These are phyloP conservation scores for Phialocephala sp. DNA, from an alignment of 2,329 filamentous ascomycete genomes.

Conservation along the genomic window DNA sequence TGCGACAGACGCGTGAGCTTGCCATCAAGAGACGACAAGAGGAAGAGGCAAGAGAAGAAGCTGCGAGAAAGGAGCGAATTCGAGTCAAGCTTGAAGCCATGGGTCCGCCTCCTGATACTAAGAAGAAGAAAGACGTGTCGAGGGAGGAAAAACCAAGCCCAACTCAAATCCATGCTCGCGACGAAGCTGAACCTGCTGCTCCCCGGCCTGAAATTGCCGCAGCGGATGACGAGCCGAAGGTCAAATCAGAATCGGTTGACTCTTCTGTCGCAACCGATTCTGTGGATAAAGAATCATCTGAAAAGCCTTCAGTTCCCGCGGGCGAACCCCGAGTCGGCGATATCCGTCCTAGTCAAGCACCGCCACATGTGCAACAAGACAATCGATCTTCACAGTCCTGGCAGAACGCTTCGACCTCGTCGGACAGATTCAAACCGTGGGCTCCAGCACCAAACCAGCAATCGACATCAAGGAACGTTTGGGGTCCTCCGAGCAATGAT, in stretches of 20 bases:
- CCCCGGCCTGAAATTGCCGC: slow-evolving; percentile 2
- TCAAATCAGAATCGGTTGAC: slow-evolving; percentile 21
- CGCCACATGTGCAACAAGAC: slow-evolving; percentile 44
- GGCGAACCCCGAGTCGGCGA: slow-evolving; percentile 33
- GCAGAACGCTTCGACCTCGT: slow-evolving; percentile 41
- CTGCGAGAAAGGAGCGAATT: slow-evolving; percentile 73
- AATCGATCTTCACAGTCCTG: slow-evolving; percentile 38
- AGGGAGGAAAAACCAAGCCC: slow-evolving; percentile 52
- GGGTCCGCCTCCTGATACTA: slow-evolving; percentile 67
- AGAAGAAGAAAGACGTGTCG: slow-evolving; percentile 58
- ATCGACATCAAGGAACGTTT: slow-evolving; percentile 64
- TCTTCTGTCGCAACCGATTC: slow-evolving; percentile 11
- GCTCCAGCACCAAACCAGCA: slow-evolving; percentile 46
- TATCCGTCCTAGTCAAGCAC: slow-evolving; percentile 38
- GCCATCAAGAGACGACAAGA: slow-evolving; percentile 72
- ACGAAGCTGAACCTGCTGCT: slow-evolving; percentile 23
- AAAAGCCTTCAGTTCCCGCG: slow-evolving; percentile 20
- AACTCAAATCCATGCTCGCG: slow-evolving; percentile 41
- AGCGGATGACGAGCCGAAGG: slow-evolving; percentile 23
- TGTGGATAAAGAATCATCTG: slow-evolving; percentile 22
- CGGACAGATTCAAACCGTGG: slow-evolving; percentile 59
- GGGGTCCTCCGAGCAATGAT: slow-evolving; percentile 74
- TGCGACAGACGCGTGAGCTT: slow-evolving; percentile 72
- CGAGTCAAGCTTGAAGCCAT: slow-evolving; percentile 74
- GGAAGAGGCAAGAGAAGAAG: slow-evolving; percentile 74